Conservation (phyloP, 2,329 filamentous ascomycete genomes). For the Colletotrichum sansevieriae region DNA sequence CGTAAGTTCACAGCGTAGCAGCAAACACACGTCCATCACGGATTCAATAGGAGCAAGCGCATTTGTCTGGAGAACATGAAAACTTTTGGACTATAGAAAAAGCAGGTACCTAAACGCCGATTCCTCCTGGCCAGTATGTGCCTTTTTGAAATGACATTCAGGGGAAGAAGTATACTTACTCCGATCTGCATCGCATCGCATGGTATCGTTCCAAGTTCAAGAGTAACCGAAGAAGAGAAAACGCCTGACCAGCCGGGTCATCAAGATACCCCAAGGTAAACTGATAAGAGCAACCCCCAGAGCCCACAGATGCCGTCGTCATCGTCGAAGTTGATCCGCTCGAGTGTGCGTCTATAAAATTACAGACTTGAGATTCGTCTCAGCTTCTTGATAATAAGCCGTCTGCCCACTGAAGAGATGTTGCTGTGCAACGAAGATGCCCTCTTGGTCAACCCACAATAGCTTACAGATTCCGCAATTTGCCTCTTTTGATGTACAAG, state of each 20-base stretch:
- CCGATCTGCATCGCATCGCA: conserved; percentile 35
- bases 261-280: conserved; percentile 24
- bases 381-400: conserved; percentile 46
- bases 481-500: conserved; percentile 28
- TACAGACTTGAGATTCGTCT: conserved; percentile 49
- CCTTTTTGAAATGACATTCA: conserved; percentile 37
- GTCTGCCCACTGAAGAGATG: conserved; percentile 44
- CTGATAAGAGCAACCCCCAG: conserved; percentile 37
- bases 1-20: no score
- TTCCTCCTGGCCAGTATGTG: conserved; percentile 21
- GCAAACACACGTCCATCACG: not conserved
- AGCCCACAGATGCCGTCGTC: conserved; percentile 50
- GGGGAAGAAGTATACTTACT: conserved; percentile 43
- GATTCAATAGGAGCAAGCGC: not conserved
- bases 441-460: conserved; percentile 47
- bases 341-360: conserved; percentile 42
- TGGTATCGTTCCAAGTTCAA: conserved; percentile 39
- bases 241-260: conserved; percentile 38
- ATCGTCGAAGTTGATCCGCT: conserved; percentile 50
- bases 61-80: conserved; percentile 19
- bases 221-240: conserved; percentile 39
- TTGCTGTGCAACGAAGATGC: conserved; percentile 45
- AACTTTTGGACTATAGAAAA: conserved; percentile 40
- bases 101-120: conserved; percentile 36
- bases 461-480: conserved; percentile 40